phyloP scores from a whole-genome alignment of 225 moss, liverwort and hornwort species.

The Sphagnum contortum region DNA sequence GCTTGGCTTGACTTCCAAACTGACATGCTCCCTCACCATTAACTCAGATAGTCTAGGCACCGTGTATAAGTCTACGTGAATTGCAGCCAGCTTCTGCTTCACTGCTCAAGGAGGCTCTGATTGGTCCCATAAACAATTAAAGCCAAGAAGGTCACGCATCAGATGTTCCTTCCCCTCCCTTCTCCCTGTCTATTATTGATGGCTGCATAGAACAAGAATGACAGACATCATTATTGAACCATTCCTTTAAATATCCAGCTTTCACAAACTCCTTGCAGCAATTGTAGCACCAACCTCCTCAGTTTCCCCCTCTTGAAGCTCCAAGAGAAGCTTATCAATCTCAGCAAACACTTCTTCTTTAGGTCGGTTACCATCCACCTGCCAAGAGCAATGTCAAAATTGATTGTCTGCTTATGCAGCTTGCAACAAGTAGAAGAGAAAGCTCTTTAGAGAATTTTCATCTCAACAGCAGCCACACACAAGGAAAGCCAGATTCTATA shows the following conservation, averaged over 20 bases:
- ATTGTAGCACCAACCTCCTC: slow-evolving; percentile 68
- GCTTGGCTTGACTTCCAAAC: too few species aligned
- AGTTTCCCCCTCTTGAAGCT: slow-evolving; percentile 41
- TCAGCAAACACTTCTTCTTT: slow-evolving; percentile 78
- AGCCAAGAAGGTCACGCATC: neutral
- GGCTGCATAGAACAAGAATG: too few species aligned
- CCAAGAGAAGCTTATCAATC: slow-evolving; percentile 48
- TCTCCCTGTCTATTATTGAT: too few species aligned
- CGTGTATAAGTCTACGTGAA: neutral
- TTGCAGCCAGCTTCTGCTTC: neutral
- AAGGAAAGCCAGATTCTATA: neutral
- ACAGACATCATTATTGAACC: too few species aligned
- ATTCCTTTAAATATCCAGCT: neutral
- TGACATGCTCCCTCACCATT: too few species aligned
- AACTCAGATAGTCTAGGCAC: too few species aligned
- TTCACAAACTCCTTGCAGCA: slow-evolving; percentile 35
- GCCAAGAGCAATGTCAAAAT: neutral
- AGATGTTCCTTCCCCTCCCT: neutral
- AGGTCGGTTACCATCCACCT: slow-evolving; percentile 97
- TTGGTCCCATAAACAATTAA: neutral
- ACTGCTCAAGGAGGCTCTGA: neutral
- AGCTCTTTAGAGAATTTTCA: too few species aligned
- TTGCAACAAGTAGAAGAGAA: neutral
- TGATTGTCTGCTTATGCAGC: neutral
- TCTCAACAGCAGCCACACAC: too few species aligned